Percentiles rank a stretch among this genome's conserved stretches.
phyloP scores from a whole-genome alignment of 805 yeast species.

The Starmerella tilneyi region DNA sequence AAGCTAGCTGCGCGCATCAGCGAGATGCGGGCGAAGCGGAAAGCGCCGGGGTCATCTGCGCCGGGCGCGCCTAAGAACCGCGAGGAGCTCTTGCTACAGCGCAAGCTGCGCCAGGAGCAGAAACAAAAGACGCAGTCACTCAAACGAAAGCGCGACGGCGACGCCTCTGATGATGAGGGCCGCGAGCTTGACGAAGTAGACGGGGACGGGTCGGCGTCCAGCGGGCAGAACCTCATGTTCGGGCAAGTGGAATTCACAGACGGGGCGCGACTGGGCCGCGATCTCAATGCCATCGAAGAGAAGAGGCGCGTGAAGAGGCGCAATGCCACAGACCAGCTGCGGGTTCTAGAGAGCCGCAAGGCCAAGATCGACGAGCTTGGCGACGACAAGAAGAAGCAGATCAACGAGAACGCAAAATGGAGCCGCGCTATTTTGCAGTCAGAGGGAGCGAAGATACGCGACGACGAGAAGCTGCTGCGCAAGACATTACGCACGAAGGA shows the following conservation, averaged over 20 bases:
- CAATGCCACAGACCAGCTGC: slow-evolving; percentile 86
- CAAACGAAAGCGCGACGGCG: slow-evolving; percentile 22
- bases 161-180: slow-evolving; percentile 25
- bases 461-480: slow-evolving; percentile 77
- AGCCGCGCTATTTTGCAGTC: slow-evolving; percentile 70
- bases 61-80: slow-evolving; percentile 70
- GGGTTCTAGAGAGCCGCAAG: slow-evolving; percentile 63
- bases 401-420: slow-evolving; percentile 75
- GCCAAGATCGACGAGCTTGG: slow-evolving; percentile 49
- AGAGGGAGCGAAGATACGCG: slow-evolving; percentile 78
- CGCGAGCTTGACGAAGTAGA: slow-evolving; percentile 28
- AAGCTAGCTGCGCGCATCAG: slow-evolving; percentile 67
- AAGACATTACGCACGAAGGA: slow-evolving; percentile 80
- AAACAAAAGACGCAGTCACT: slow-evolving; percentile 23
- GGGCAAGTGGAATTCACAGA: slow-evolving; percentile 76
- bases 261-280: slow-evolving; percentile 70
- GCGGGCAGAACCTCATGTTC: slow-evolving; percentile 38
- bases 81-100: slow-evolving; percentile 38
- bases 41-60: slow-evolving; percentile 77
- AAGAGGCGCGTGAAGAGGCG: slow-evolving; percentile 44
- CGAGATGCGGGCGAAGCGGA: slow-evolving; percentile 63
- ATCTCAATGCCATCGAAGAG: slow-evolving; percentile 44
- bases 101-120: slow-evolving; percentile 35
- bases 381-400: slow-evolving; percentile 47
- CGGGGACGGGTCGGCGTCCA: slow-evolving; percentile 31